These are phyloP conservation scores for Tarenaya hassleriana DNA, from an alignment of 345 rosid species.

Conservation along the genomic window DNA sequence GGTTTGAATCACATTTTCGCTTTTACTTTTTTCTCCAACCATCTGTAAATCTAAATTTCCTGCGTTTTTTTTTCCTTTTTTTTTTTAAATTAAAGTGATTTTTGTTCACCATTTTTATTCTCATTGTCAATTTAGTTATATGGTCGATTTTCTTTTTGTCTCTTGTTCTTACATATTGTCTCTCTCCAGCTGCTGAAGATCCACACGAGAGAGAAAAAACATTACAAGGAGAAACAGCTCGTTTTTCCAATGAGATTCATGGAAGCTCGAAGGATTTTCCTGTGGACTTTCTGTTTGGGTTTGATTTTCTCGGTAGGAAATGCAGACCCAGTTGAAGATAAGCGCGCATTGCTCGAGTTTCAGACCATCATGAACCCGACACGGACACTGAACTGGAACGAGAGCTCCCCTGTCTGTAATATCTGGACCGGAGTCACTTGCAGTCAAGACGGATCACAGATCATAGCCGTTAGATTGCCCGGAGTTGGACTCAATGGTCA, in stretches of 20 bases:
- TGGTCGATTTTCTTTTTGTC: constrained; percentile 13
- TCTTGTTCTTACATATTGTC: no score
- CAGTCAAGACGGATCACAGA: constrained; percentile 46
- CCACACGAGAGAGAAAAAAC: background rate
- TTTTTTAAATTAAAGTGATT: constrained; percentile 37
- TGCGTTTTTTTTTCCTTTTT: constrained; percentile 22
- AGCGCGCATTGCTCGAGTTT: constrained; percentile 80
- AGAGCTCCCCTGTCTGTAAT: constrained; percentile 47
- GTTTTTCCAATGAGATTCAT: constrained; percentile 25
- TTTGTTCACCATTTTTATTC: constrained; percentile 20
- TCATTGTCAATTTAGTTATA: constrained; percentile 12
- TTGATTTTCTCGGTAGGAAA: constrained; percentile 26
- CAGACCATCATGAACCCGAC: constrained; percentile 46
- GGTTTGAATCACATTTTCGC: constrained; percentile 30
- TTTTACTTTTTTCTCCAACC: constrained; percentile 43
- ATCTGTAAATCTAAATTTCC: constrained; percentile 43
- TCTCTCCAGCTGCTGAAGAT: constrained; percentile 22
- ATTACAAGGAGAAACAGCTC: constrained; percentile 47
- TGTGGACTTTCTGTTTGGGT: constrained; percentile 28
- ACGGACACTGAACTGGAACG: constrained; percentile 69
- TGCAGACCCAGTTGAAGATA: constrained; percentile 61
- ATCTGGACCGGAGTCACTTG: constrained; percentile 89
- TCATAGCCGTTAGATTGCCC: constrained; percentile 71
- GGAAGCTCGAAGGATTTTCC: constrained; percentile 28
- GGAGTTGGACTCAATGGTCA: constrained; percentile 81